Conservation (phyloP, 495 filamentous ascomycete genomes). For the Xylaria sp. region DNA sequence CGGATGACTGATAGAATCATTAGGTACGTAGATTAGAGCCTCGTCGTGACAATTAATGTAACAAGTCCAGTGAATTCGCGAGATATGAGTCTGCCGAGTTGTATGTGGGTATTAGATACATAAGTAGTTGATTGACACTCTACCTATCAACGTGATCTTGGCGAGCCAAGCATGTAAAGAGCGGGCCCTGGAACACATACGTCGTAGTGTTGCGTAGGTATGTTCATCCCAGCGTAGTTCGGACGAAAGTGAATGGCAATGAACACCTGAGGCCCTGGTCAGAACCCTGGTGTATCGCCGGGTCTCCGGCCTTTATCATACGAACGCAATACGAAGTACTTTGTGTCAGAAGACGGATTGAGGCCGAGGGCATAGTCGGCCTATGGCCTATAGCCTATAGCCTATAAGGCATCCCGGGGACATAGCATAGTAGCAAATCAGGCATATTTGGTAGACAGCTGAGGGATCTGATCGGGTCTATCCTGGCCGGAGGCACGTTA, state of each 20-base stretch:
- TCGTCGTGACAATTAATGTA: neutral
- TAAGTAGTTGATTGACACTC: neutral
- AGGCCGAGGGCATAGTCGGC: neutral
- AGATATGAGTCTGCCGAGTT: neutral
- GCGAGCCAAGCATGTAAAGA: neutral
- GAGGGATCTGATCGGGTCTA: no score
- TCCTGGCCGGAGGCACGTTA: no score
- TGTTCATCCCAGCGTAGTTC: conserved; percentile 13
- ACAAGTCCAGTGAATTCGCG: neutral
- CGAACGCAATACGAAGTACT: neutral
- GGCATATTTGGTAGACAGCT: no score
- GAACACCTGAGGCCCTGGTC: neutral
- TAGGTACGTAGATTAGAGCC: neutral
- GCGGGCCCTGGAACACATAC: no score
- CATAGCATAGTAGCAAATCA: no score
- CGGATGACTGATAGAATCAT: neutral
- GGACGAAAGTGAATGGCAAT: neutral
- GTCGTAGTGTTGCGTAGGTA: neutral
- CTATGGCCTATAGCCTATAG: no score
- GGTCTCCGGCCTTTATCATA: neutral
- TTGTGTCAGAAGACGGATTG: neutral
- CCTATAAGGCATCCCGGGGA: no score
- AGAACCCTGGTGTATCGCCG: neutral
- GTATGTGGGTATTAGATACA: no score
- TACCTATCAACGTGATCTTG: neutral